Conservation (phyloP, 331 rosid genomes). For the Malus hybrid region DNA sequence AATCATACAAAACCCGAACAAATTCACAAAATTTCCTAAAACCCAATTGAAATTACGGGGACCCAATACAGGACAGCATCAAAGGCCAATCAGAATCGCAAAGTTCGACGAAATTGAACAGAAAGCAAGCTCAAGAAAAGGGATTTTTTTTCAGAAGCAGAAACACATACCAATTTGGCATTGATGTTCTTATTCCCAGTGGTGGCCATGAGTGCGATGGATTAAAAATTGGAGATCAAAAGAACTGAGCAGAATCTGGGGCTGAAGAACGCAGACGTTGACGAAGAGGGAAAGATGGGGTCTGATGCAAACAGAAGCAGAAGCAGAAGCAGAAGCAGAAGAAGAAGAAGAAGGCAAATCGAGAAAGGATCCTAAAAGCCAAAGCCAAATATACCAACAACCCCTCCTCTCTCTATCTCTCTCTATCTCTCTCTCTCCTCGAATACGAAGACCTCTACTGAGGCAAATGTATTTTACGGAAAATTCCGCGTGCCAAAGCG, state of each 20-base stretch:
- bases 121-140: not conserved
- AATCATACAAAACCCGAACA: not conserved
- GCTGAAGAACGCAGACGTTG: not conserved
- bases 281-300: not conserved
- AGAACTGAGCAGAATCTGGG: not conserved
- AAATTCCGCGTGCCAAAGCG: constrained; percentile 1
- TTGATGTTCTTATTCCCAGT: constrained; percentile 50
- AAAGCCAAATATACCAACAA: not conserved
- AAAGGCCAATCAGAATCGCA: not conserved
- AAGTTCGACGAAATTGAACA: not conserved
- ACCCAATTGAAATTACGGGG: not conserved
- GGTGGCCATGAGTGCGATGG: constrained; percentile 38
- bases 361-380: not conserved
- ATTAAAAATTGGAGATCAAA: not conserved
- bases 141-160: not conserved
- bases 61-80: not conserved
- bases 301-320: not conserved
- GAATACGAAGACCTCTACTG: not conserved
- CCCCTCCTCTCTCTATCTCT: not conserved
- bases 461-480: not conserved
- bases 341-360: not conserved
- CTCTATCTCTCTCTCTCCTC: not conserved
- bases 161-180: constrained; percentile 42
- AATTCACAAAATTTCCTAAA: not conserved
- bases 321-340: not conserved